Evolutionary conservation across 352 stramenopile species (phyloP).

Genomic region (Halophytophthora batemanensis): DNA sequence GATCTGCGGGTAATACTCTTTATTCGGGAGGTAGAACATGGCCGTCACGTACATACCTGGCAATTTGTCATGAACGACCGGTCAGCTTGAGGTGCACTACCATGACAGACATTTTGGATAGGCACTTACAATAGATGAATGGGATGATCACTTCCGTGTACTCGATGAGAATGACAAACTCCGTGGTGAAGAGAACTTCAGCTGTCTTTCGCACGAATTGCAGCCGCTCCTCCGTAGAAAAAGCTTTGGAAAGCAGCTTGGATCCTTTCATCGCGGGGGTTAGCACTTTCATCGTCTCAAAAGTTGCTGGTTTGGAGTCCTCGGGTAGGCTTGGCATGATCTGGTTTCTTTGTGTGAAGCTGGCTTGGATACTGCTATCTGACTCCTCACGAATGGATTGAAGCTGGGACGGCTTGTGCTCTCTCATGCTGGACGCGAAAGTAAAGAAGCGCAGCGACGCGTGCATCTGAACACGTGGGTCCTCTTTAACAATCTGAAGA

Average conservation of each 20-base stretch:
- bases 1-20: conserved; percentile 32
- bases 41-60: conserved; percentile 24
- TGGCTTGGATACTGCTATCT: no score
- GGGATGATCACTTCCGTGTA: conserved; percentile 39
- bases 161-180: conserved; percentile 32
- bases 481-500: conserved; percentile 15
- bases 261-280: background rate
- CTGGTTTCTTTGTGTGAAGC: no score
- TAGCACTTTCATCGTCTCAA: background rate
- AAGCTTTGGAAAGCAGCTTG: conserved; percentile 2
- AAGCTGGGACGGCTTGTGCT: no score
- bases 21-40: conserved; percentile 35
- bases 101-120: background rate
- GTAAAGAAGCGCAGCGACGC: conserved; percentile 8
- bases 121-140: conserved; percentile 28
- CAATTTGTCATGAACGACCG: background rate
- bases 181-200: conserved; percentile 26
- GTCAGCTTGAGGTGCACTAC: background rate
- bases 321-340: no score
- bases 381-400: no score
- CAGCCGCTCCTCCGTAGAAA: conserved; percentile 6
- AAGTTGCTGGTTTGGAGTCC: no score
- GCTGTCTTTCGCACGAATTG: conserved; percentile 15
- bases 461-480: conserved; percentile 2
- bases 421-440: background rate